These are phyloP conservation scores for Polysphondylium violaceum DNA, from an alignment of 78 protist genomes.

Conservation along the genomic window DNA sequence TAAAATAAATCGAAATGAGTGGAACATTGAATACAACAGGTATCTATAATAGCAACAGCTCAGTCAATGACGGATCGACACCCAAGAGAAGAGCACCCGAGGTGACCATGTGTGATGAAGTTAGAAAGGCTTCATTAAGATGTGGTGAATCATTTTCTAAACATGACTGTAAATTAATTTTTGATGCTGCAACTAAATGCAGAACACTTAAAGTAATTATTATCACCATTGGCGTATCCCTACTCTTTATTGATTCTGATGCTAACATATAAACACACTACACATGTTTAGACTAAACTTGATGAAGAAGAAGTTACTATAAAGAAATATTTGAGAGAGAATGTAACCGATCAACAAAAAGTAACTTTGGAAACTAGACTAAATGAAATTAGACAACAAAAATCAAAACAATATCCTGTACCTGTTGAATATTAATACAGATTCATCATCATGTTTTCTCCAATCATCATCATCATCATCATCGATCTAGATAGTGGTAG, in stretches of 20 bases:
- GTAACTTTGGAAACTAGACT: conserved; percentile 22
- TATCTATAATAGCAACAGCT: no score
- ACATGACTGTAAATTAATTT: conserved; percentile 35
- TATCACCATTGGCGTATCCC: no score
- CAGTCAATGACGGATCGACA: no score
- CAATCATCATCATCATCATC: no score
- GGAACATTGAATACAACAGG: no score
- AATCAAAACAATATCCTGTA: conserved; percentile 53
- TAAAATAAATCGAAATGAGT: no score
- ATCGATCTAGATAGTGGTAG: no score
- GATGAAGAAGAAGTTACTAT: conserved; percentile 56
- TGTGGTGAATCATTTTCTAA: conserved; percentile 31
- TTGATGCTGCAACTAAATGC: conserved; percentile 58
- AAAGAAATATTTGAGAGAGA: conserved; percentile 31
- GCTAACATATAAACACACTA: background rate
- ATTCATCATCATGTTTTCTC: no score
- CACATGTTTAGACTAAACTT: conserved; percentile 2
- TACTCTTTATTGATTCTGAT: no score
- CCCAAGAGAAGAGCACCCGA: conserved; percentile 56
- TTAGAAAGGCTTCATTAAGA: conserved; percentile 42
- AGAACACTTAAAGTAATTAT: conserved; percentile 69
- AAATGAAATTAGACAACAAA: conserved; percentile 16
- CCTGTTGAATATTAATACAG: conserved; percentile 36
- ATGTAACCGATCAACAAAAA: conserved; percentile 17
- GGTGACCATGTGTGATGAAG: conserved; percentile 52